Percentiles rank a stretch among this genome's conserved stretches.
These are phyloP conservation scores for Rutstroemia sp. DNA, from an alignment of 2,329 filamentous ascomycete genomes.

Conservation along the genomic window DNA sequence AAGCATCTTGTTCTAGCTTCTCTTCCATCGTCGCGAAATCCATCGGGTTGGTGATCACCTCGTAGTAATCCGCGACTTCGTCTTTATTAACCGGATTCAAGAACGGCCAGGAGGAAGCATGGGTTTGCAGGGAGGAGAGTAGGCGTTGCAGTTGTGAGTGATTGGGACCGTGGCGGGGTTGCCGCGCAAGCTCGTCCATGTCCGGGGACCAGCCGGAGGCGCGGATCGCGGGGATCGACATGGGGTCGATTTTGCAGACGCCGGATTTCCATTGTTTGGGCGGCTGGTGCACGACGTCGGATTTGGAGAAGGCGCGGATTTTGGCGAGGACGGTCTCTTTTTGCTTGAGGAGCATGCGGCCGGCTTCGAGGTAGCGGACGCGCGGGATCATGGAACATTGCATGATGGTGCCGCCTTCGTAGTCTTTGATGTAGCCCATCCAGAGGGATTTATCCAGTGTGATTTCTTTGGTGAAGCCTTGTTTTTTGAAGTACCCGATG, in stretches of 20 bases:
- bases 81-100: slow-evolving; percentile 88
- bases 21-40: slow-evolving; percentile 92
- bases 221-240: slow-evolving; percentile 81
- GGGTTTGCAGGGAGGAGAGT: slow-evolving; percentile 92
- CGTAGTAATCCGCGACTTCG: slow-evolving; percentile 97
- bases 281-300: slow-evolving; percentile 77
- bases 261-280: slow-evolving; percentile 81
- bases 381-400: slow-evolving; percentile 96
- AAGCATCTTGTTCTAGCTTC: slow-evolving; percentile 89
- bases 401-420: slow-evolving; percentile 98
- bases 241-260: slow-evolving; percentile 68
- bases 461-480: slow-evolving; percentile 98
- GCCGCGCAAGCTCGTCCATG: slow-evolving; percentile 94
- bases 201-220: slow-evolving; percentile 92
- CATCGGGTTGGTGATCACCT: slow-evolving; percentile 97
- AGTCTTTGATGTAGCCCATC: slow-evolving; percentile 99
- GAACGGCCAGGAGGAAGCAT: slow-evolving; percentile 91
- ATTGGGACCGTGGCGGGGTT: slow-evolving; percentile 91
- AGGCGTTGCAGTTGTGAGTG: slow-evolving; percentile 91
- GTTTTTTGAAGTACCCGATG: slow-evolving; percentile 98
- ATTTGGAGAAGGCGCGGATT: slow-evolving; percentile 84
- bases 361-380: slow-evolving; percentile 87
- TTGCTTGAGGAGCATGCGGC: slow-evolving; percentile 92
- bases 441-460: slow-evolving; percentile 82
- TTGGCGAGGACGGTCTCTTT: slow-evolving; percentile 94